phyloP scores from a whole-genome alignment of 208 protist species.

The Polymyxa betae region DNA sequence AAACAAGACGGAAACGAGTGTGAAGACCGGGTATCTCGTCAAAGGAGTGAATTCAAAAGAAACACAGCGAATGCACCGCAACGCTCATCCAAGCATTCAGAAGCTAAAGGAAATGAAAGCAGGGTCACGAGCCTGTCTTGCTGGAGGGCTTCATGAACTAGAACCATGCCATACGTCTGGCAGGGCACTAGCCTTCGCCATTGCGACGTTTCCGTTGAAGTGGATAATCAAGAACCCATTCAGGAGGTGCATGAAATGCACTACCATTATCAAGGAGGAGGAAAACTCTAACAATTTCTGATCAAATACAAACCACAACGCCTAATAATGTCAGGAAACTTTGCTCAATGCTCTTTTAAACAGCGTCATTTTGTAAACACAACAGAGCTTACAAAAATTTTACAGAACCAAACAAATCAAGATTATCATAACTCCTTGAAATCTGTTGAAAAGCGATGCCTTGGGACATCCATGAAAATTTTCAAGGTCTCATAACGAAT shows the following conservation, averaged over 20 bases:
- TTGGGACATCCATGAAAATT: too few relatives aligned
- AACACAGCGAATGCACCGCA: neutral
- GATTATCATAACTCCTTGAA: too few relatives aligned
- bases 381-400: too few relatives aligned
- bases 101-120: neutral
- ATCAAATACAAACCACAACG: too few relatives aligned
- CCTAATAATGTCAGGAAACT: too few relatives aligned
- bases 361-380: too few relatives aligned
- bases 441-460: too few relatives aligned
- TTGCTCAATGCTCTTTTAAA: too few relatives aligned
- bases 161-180: neutral
- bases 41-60: slow-evolving; percentile 6
- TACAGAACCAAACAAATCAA: too few relatives aligned
- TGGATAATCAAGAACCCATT: slow-evolving; percentile 37
- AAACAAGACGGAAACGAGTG: neutral
- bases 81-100: neutral
- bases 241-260: slow-evolving; percentile 28
- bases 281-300: too few relatives aligned
- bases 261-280: neutral
- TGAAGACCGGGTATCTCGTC: too few relatives aligned
- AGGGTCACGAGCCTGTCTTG: neutral
- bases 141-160: slow-evolving; percentile 13
- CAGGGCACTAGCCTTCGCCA: neutral
- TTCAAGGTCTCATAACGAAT: too few relatives aligned
- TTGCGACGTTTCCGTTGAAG: neutral